A percentile compares a stretch with the other conserved stretches of the same genome.
Evolutionary conservation across 2,329 filamentous ascomycete species (phyloP).

Genomic region (Fusarium foetens): DNA sequence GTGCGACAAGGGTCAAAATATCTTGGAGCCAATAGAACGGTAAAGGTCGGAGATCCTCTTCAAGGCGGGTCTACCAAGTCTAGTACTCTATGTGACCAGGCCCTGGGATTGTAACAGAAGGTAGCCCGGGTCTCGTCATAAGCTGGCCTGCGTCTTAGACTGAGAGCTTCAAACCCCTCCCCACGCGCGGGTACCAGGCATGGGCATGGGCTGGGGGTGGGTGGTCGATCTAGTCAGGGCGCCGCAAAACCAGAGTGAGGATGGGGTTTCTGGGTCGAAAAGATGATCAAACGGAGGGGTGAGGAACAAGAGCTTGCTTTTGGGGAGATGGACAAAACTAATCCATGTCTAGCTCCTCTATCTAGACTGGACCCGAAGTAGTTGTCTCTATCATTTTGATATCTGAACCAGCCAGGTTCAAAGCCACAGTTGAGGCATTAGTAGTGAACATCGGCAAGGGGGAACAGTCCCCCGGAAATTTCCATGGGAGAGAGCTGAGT

Average conservation of each 20-base stretch:
- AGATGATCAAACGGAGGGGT: slow-evolving; percentile 45
- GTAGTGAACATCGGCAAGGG: slow-evolving; percentile 28
- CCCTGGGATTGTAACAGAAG: slow-evolving; percentile 41
- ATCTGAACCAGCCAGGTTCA: slow-evolving; percentile 28
- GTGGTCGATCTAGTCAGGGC: slow-evolving; percentile 32
- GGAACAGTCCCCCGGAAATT: slow-evolving; percentile 16
- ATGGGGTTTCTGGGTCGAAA: slow-evolving; percentile 38
- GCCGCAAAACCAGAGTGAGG: slow-evolving; percentile 30
- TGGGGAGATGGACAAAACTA: slow-evolving; percentile 25
- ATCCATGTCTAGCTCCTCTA: slow-evolving; percentile 41
- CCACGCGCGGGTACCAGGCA: slow-evolving; percentile 29
- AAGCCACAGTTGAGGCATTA: slow-evolving; percentile 41
- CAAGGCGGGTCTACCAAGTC: slow-evolving; percentile 36
- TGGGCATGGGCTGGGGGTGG: slow-evolving; percentile 31
- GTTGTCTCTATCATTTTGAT: slow-evolving; percentile 39
- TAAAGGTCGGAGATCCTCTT: slow-evolving; percentile 46
- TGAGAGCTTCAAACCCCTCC: slow-evolving; percentile 38
- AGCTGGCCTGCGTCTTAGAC: slow-evolving; percentile 34
- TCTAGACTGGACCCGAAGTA: slow-evolving; percentile 25
- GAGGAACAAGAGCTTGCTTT: slow-evolving; percentile 34
- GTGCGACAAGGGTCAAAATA: slow-evolving; percentile 45
- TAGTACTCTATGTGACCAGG: slow-evolving; percentile 40
- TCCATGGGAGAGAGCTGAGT: slow-evolving; percentile 13
- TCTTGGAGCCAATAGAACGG: slow-evolving; percentile 48
- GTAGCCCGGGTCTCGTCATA: slow-evolving; percentile 45